phyloP scores from a whole-genome alignment of 768 basidiomycete species.

The Russula ochroleuca region DNA sequence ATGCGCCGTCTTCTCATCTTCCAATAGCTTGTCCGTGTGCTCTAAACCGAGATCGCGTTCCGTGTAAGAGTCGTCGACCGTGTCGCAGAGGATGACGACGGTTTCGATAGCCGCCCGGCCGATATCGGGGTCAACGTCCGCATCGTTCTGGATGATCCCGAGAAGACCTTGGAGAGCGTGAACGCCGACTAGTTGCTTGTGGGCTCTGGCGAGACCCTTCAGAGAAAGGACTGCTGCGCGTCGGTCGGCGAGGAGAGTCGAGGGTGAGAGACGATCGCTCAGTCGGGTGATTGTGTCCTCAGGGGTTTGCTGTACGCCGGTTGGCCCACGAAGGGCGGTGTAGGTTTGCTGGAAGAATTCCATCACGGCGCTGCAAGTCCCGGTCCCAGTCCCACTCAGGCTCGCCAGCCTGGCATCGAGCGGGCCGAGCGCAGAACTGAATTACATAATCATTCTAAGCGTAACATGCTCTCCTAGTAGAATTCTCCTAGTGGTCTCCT shows the following conservation, averaged over 20 bases:
- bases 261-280: conserved; percentile 86
- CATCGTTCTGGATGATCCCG: conserved; percentile 80
- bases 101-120: conserved; percentile 93
- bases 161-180: conserved; percentile 73
- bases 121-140: conserved; percentile 85
- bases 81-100: conserved; percentile 77
- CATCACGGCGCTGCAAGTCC: conserved; percentile 41
- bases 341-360: conserved; percentile 85
- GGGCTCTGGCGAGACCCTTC: conserved; percentile 89
- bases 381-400: background rate
- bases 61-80: conserved; percentile 47
- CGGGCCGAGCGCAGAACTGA: background rate
- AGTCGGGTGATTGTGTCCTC: conserved; percentile 83
- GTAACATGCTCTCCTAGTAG: too few species aligned
- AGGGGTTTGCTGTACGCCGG: conserved; percentile 78
- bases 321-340: conserved; percentile 78
- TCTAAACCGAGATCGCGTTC: conserved; percentile 72
- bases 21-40: conserved; percentile 77
- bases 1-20: conserved; percentile 66
- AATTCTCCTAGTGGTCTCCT: too few species aligned
- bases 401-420: background rate
- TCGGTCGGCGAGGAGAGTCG: conserved; percentile 83
- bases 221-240: conserved; percentile 90
- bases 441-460: background rate
- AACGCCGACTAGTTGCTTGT: conserved; percentile 83